A percentile compares a stretch with the other conserved stretches of the same genome.
These are phyloP conservation scores for Nicotiana noctiflora DNA, from an alignment of 257 asterid genomes.

Conservation along the genomic window DNA sequence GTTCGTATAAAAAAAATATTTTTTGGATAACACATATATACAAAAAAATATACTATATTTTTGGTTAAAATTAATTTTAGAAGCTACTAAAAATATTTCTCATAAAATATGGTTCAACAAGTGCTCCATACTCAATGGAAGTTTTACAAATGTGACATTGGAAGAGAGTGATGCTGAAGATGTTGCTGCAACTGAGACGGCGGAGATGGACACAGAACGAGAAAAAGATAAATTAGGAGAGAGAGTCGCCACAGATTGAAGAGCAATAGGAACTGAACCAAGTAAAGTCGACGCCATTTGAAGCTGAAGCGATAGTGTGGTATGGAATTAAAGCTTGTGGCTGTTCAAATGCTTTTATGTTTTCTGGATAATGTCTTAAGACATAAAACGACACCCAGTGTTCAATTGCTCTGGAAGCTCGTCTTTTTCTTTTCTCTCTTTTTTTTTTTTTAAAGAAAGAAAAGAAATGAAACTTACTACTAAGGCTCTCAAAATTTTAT, in stretches of 20 bases:
- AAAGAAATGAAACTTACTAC: no score
- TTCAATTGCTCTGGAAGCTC: no score
- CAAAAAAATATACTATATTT: no score
- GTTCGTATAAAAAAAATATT: no score
- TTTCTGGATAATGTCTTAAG: neutral
- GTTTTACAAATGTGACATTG: constrained; percentile 24
- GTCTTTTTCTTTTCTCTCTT: no score
- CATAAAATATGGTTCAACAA: no score
- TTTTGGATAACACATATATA: no score
- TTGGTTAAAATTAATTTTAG: no score
- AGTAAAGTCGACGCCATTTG: constrained; percentile 57
- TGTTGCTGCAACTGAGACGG: constrained; percentile 25
- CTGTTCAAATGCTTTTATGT: neutral
- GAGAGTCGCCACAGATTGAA: constrained; percentile 15
- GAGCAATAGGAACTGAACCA: constrained; percentile 45
- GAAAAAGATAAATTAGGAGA: constrained; percentile 42
- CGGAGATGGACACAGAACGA: constrained; percentile 35
- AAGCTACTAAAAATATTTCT: no score
- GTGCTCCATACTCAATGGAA: constrained; percentile 49
- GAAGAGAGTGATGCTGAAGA: constrained; percentile 18
- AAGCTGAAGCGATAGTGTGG: neutral
- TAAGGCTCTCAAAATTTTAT: no score
- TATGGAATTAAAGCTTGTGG: neutral
- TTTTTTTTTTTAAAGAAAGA: no score
- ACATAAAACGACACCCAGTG: no score